Evolutionary conservation across 2,329 filamentous ascomycete species (phyloP).

Genomic region (Neofusicoccum laricinum): DNA sequence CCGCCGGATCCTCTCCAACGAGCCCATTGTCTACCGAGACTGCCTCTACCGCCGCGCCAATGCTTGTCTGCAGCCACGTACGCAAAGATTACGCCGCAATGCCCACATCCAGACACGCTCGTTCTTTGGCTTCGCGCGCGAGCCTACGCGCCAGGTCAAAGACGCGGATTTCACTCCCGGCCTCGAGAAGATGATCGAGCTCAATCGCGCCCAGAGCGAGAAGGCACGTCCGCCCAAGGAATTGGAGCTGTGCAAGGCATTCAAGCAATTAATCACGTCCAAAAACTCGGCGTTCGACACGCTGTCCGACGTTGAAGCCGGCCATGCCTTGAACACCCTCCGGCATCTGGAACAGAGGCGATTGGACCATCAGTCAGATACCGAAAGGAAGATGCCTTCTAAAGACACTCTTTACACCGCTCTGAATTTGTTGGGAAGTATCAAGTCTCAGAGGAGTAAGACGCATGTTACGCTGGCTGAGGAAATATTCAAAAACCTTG

Average conservation of each 20-base stretch:
- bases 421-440: neutral
- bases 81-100: constrained; percentile 27
- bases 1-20: constrained; percentile 54
- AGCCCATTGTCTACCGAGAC: constrained; percentile 46
- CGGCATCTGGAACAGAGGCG: neutral
- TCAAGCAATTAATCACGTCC: constrained; percentile 13
- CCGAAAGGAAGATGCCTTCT: neutral
- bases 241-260: constrained; percentile 61
- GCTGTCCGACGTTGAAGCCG: constrained; percentile 38
- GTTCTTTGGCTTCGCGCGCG: constrained; percentile 63
- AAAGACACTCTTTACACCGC: neutral
- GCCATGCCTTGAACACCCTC: constrained; percentile 59
- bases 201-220: constrained; percentile 61
- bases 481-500: neutral
- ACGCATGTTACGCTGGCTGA: neutral
- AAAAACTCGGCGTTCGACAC: neutral
- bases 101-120: constrained; percentile 46
- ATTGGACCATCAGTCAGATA: neutral
- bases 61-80: constrained; percentile 22
- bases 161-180: constrained; percentile 66
- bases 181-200: constrained; percentile 67
- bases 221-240: constrained; percentile 62
- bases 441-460: neutral
- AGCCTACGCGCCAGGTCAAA: constrained; percentile 57
- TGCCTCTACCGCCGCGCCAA: constrained; percentile 37